A percentile compares a stretch with the other conserved stretches of the same genome.
phyloP scores from a whole-genome alignment of 2,329 filamentous ascomycete genomes.

The Colletotrichum sp. region DNA sequence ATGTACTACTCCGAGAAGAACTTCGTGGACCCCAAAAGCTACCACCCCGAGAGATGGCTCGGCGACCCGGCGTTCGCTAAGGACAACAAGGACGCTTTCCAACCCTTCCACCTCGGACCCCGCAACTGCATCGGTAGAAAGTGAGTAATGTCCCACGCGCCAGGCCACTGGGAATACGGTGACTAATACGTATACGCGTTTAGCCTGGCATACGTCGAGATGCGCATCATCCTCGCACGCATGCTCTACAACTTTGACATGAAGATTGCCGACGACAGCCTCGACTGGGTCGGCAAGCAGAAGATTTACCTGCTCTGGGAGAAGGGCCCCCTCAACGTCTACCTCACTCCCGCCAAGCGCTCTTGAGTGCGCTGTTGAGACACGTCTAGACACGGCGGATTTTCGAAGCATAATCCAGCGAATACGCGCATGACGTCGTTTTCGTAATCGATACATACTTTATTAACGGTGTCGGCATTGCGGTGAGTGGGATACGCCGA shows the following conservation, averaged over 20 bases:
- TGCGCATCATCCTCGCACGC: constrained; percentile 50
- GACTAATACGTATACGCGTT: background rate
- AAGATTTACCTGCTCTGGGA: constrained; percentile 19
- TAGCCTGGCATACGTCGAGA: constrained; percentile 50
- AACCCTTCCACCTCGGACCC: constrained; percentile 54
- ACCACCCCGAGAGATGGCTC: constrained; percentile 38
- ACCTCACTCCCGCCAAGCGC: constrained; percentile 9
- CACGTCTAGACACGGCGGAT: background rate
- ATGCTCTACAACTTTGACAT: constrained; percentile 53
- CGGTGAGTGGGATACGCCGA: background rate
- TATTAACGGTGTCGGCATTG: background rate
- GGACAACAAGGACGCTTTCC: constrained; percentile 40
- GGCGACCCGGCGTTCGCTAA: constrained; percentile 23
- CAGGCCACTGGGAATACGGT: background rate
- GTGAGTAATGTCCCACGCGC: constrained; percentile 34
- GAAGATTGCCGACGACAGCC: constrained; percentile 35
- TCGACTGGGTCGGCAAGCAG: constrained; percentile 36
- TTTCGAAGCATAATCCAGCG: background rate
- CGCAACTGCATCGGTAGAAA: constrained; percentile 56
- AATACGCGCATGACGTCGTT: background rate
- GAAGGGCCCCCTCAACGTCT: constrained; percentile 8
- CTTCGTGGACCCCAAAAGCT: constrained; percentile 35
- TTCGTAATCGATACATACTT: background rate
- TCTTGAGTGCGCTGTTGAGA: background rate
- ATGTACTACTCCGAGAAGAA: constrained; percentile 34